A percentile compares a stretch with the other conserved stretches of the same genome.
These are phyloP conservation scores for Chytridiales sp. DNA, from an alignment of 371 early-diverging fungal genomes.

Conservation along the genomic window DNA sequence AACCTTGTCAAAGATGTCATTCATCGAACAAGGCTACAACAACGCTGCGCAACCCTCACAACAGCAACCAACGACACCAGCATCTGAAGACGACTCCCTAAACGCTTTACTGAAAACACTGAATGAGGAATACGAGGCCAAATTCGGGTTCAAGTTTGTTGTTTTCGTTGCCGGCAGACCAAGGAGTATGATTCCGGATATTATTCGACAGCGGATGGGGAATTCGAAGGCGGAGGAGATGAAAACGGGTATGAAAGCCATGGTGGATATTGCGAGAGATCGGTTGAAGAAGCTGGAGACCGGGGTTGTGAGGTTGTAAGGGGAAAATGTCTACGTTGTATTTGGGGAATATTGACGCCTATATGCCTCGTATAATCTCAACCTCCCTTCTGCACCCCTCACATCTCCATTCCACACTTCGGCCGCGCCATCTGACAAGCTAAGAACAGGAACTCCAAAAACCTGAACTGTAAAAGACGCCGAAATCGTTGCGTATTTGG, in stretches of 20 bases:
- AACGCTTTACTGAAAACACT: conserved; percentile 60
- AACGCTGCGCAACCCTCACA: background rate
- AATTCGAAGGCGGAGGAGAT: conserved; percentile 36
- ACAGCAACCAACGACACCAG: background rate
- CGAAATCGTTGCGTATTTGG: conserved; percentile 12
- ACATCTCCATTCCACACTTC: conserved; percentile 11
- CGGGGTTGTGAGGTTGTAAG: too few species aligned
- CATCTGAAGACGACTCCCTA: conserved; percentile 11
- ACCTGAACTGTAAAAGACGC: conserved; percentile 16
- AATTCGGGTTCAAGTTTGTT: conserved; percentile 86
- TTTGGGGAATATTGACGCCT: too few species aligned
- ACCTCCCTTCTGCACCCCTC: too few species aligned
- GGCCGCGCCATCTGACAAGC: background rate
- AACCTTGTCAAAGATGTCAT: conserved; percentile 69
- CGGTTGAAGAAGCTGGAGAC: conserved; percentile 41
- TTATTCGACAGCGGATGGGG: conserved; percentile 28
- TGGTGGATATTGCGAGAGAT: conserved; percentile 44
- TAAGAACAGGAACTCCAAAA: conserved; percentile 9
- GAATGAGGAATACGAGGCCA: conserved; percentile 73
- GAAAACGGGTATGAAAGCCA: conserved; percentile 36
- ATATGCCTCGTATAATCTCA: too few species aligned
- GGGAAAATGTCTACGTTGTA: too few species aligned
- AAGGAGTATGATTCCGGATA: conserved; percentile 7
- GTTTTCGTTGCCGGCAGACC: conserved; percentile 67
- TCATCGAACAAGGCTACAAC: conserved; percentile 73